phyloP scores from a whole-genome alignment of 306 rosid species.

The Medicago ruthenica region DNA sequence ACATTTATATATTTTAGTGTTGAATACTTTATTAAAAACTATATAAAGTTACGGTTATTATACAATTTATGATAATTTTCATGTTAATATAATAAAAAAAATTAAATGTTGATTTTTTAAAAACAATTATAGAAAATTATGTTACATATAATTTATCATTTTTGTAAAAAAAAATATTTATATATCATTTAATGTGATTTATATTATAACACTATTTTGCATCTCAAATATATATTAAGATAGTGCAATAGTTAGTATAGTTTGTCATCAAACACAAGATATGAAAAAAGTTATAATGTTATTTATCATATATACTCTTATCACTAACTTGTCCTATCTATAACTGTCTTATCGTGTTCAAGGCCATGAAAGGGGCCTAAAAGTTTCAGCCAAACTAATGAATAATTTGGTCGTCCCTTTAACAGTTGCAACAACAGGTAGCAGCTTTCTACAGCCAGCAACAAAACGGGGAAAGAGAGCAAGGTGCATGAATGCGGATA shows the following conservation, averaged over 20 bases:
- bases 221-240: too few relatives aligned
- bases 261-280: neutral
- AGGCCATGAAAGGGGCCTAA: neutral
- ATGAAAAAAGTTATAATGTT: neutral
- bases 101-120: neutral
- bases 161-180: neutral
- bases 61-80: neutral
- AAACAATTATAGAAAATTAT: neutral
- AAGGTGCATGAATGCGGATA: slow-evolving; percentile 55
- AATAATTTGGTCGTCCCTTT: slow-evolving; percentile 34
- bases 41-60: neutral
- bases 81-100: neutral
- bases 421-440: slow-evolving; percentile 90
- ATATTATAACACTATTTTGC: slow-evolving; percentile 4
- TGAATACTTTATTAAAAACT: neutral
- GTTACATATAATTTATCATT: neutral
- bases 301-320: neutral
- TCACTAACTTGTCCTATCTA: neutral
- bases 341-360: neutral
- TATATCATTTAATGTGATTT: neutral
- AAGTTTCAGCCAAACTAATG: slow-evolving; percentile 29
- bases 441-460: slow-evolving; percentile 55
- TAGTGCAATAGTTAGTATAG: too few relatives aligned
- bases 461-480: slow-evolving; percentile 75
- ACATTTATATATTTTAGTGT: slow-evolving; percentile 7